A percentile compares a stretch with the other conserved stretches of the same genome.
These are phyloP conservation scores for Pythium folliculosum DNA, from an alignment of 352 stramenopile species.

Conservation along the genomic window DNA sequence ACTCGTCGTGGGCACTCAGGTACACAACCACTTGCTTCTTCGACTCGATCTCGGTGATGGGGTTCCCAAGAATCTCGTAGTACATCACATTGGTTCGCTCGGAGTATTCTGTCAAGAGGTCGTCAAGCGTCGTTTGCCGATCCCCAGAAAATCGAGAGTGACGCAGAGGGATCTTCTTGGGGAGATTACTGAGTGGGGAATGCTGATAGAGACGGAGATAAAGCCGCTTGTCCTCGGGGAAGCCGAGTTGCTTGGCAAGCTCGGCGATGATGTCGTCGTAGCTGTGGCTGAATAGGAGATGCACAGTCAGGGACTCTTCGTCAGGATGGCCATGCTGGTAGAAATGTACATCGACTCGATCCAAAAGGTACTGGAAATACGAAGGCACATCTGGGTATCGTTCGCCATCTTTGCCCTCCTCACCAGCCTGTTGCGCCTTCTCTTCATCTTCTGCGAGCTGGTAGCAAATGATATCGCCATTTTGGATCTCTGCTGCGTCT, in stretches of 20 bases:
- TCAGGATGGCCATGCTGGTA: constrained; percentile 51
- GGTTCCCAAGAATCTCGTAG: constrained; percentile 68
- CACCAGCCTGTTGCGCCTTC: neutral
- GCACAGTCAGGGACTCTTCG: constrained; percentile 48
- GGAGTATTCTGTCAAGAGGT: constrained; percentile 72
- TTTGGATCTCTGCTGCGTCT: constrained; percentile 62
- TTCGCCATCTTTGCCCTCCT: constrained; percentile 26
- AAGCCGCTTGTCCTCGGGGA: constrained; percentile 45
- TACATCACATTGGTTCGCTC: constrained; percentile 72
- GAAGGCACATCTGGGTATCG: constrained; percentile 68
- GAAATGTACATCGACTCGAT: constrained; percentile 79
- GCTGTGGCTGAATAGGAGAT: constrained; percentile 63
- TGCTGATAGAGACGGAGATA: constrained; percentile 84
- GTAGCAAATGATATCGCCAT: constrained; percentile 86
- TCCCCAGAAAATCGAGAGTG: constrained; percentile 67
- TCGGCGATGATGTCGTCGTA: constrained; percentile 80
- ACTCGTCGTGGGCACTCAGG: constrained; percentile 77
- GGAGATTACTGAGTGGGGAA: constrained; percentile 58
- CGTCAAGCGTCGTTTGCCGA: constrained; percentile 60
- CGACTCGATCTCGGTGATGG: constrained; percentile 85
- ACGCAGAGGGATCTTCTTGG: constrained; percentile 68
- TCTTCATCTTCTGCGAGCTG: constrained; percentile 53
- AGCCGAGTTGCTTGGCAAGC: constrained; percentile 44
- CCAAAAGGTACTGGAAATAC: constrained; percentile 84
- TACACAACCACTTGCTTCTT: constrained; percentile 82